These are phyloP conservation scores for Thamnidium elegans DNA, from an alignment of 192 early-diverging fungal species.

Conservation along the genomic window DNA sequence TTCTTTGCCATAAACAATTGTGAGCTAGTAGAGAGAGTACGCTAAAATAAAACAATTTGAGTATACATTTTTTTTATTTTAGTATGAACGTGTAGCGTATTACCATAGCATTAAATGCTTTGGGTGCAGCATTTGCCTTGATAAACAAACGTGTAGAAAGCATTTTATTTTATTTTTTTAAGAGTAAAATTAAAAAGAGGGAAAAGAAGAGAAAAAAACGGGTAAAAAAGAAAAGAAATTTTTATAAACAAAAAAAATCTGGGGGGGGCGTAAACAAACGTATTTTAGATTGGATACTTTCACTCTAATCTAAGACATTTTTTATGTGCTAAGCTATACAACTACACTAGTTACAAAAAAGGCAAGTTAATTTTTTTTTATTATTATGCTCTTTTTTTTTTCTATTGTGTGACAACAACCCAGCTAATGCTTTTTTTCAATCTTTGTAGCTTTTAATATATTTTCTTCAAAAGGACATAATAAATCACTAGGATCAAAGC, in stretches of 20 bases:
- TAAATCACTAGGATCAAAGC: constrained; percentile 35
- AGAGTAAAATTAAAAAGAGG: constrained; percentile 12
- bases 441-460: not conserved
- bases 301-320: too few relatives aligned
- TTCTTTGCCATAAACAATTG: constrained; percentile 5
- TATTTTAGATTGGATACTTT: too few relatives aligned
- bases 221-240: too few relatives aligned
- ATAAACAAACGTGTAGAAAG: constrained; percentile 8
- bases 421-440: too few relatives aligned
- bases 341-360: too few relatives aligned
- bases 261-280: too few relatives aligned
- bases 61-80: not conserved
- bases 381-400: too few relatives aligned
- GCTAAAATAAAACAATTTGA: not conserved
- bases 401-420: too few relatives aligned
- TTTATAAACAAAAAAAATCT: too few relatives aligned
- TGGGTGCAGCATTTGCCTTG: constrained; percentile 33
- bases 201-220: not conserved
- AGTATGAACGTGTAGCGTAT: constrained; percentile 12
- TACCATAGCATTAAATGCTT: constrained; percentile 24
- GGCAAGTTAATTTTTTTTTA: too few relatives aligned
- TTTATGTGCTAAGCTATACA: too few relatives aligned
- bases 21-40: constrained; percentile 36
- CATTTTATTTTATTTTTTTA: too few relatives aligned
- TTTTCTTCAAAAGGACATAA: constrained; percentile 31